Percentiles rank a stretch among this genome's conserved stretches.
Conservation (phyloP, 1,284 basidiomycete genomes). For the Amylostereum areolatum region DNA sequence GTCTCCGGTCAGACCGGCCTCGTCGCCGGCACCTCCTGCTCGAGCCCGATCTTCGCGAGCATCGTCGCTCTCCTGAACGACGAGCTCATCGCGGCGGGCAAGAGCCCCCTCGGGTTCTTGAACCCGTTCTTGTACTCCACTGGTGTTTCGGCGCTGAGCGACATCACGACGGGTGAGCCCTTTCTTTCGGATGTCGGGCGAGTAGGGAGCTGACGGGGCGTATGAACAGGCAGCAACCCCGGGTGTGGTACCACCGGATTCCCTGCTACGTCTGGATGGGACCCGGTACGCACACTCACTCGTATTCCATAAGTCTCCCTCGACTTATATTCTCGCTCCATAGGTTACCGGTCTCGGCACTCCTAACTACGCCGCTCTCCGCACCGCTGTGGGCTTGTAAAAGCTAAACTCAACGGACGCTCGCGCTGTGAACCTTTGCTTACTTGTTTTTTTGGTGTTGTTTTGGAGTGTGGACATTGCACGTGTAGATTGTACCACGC, state of each 20-base stretch:
- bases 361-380: background rate
- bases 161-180: background rate
- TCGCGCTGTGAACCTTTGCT: no score
- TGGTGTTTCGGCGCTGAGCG: background rate
- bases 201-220: background rate
- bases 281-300: background rate
- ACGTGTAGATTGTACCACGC: no score
- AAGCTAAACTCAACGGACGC: no score
- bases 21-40: constrained; percentile 54
- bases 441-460: no score
- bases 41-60: constrained; percentile 54
- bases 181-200: background rate
- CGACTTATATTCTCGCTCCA: background rate
- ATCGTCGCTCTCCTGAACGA: constrained; percentile 56
- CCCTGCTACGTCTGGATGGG: background rate
- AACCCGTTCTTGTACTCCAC: constrained; percentile 41
- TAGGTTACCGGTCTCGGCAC: background rate
- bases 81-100: constrained; percentile 43
- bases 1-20: constrained; percentile 37
- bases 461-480: no score
- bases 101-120: constrained; percentile 40
- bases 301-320: no score
- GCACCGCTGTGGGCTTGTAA: background rate
- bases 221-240: background rate
- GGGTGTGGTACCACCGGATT: background rate